phyloP scores from a whole-genome alignment of 768 basidiomycete species.

The Amanita exitialis region DNA sequence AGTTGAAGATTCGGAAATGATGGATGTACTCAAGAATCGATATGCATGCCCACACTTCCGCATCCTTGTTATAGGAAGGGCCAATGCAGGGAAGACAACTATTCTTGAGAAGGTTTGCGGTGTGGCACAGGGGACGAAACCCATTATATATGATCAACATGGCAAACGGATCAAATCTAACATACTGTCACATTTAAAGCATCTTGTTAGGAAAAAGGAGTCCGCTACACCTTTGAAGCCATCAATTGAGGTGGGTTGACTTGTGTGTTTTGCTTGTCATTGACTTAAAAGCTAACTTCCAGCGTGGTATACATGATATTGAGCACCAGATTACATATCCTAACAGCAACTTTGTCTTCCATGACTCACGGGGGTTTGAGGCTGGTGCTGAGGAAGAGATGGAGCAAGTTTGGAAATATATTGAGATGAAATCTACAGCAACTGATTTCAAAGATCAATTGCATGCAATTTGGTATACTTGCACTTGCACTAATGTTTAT shows the following conservation, averaged over 20 bases:
- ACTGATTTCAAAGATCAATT: no score
- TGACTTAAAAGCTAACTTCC: constrained; percentile 4
- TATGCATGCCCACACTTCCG: no score
- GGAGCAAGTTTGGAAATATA: no score
- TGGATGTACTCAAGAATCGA: no score
- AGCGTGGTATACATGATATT: constrained; percentile 26
- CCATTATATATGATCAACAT: constrained; percentile 13
- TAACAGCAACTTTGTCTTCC: constrained; percentile 27
- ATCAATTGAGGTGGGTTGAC: constrained; percentile 11
- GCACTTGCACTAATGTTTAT: background rate
- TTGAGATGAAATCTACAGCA: no score
- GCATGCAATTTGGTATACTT: constrained; percentile 10
- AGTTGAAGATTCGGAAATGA: no score
- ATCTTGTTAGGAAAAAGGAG: background rate
- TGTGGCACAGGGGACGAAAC: constrained; percentile 17
- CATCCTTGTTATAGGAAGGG: no score
- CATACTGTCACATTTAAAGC: background rate
- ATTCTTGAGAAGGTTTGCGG: constrained; percentile 10
- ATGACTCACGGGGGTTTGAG: constrained; percentile 32
- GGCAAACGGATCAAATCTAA: constrained; percentile 4
- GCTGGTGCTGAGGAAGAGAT: no score
- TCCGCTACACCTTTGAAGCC: background rate
- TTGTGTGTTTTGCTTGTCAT: background rate
- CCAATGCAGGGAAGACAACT: constrained; percentile 2
- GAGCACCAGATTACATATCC: constrained; percentile 18